A percentile compares a stretch with the other conserved stretches of the same genome.
Evolutionary conservation across 805 yeast genomes (phyloP).

Genomic region (Sugiyamaella valdiviana): DNA sequence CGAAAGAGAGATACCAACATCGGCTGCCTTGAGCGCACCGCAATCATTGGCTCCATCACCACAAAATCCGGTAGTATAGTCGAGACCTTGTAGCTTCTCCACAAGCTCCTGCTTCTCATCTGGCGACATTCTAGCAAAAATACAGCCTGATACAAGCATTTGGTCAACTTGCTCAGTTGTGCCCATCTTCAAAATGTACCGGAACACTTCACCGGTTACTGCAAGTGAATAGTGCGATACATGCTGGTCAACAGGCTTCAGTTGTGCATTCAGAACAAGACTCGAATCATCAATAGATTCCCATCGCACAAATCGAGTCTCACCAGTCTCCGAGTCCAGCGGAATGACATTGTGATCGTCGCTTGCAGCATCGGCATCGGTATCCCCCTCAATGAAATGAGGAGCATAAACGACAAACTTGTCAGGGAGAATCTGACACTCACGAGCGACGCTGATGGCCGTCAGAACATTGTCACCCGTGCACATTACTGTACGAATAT

Average conservation of each 20-base stretch:
- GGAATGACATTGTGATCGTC: constrained; percentile 5
- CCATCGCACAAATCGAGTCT: constrained; percentile 28
- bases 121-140: constrained; percentile 97
- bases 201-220: constrained; percentile 87
- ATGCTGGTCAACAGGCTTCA: constrained; percentile 40
- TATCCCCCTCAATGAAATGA: constrained; percentile 42
- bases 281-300: constrained; percentile 40
- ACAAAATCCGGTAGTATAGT: constrained; percentile 93
- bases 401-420: constrained; percentile 56
- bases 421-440: constrained; percentile 60
- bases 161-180: constrained; percentile 41
- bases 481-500: constrained; percentile 85
- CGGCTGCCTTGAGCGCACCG: constrained; percentile 97
- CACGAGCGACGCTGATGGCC: constrained; percentile 87
- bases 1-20: constrained; percentile 90
- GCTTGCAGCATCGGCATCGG: constrained; percentile 9
- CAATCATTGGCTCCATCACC: constrained; percentile 99
- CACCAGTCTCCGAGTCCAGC: background rate
- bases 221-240: constrained; percentile 59
- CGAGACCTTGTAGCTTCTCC: constrained; percentile 73
- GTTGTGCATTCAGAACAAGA: constrained; percentile 53
- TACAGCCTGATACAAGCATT: constrained; percentile 65
- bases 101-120: constrained; percentile 97
- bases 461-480: constrained; percentile 96
- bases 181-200: constrained; percentile 53